Base-by-base conservation (phyloP, 768 basidiomycete species). In the Cyathus striatus region DNA sequence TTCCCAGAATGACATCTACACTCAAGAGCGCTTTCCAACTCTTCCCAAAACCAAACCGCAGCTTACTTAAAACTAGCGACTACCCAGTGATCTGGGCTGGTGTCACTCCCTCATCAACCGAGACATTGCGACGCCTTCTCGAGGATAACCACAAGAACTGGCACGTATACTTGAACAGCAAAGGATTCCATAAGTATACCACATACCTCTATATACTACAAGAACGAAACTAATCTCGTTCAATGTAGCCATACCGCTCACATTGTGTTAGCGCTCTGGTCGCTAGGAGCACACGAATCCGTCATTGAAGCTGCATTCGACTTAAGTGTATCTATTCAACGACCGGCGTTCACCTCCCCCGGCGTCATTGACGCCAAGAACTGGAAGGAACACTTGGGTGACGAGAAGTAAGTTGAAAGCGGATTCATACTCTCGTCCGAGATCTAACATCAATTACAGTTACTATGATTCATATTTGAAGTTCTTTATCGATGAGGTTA, bases 391-490 rank as follows among this genome's bases (percentile, higher is more conserved):
- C 75, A 83, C 51, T 61, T 86, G 6, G 83, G 76, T 2, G 73
- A 84, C 38, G 68, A 66, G 40, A 58, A 58, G 79, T 81, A 53
- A 10, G 73, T 51, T 6, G n/a, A n/a, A n/a, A n/a, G n/a, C n/a
- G n/a, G 21, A 7, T 9, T 27, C 17, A 35, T 3, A 38, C 30
- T 27, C n/a, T 27, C 14, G 6, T 6, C 9, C 27, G 27, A n/a
- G 27, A 30, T 30, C 9, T 30, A 9, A 9, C 27, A 30, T 9
- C 27, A 9, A 30, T 30, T 9, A 30, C 46, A 83, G 82, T 12
- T 85, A 70, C 49, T 85, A 81, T 48, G 56, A 65, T n/a, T 68
- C 70, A 0, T 87, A 85, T 53, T 56, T 79, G n/a, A 54, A 65
- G 3, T 86, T 77, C 60, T 86, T 84, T 57, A 63, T 64, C 0